Evolutionary conservation across 495 filamentous ascomycete genomes (phyloP).

Genomic region (Parmelia sp.): DNA sequence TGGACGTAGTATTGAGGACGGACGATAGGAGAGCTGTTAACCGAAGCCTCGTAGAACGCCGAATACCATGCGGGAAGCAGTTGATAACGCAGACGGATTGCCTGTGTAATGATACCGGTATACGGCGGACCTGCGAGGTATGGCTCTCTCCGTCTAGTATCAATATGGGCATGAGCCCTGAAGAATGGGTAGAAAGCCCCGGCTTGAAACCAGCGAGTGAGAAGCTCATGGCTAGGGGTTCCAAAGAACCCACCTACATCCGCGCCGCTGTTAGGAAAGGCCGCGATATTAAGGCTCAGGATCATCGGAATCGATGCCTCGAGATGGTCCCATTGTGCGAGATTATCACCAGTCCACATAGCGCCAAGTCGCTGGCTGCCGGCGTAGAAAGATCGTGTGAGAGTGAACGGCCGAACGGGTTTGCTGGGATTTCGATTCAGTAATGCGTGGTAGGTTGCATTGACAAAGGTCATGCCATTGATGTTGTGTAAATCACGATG

Average conservation of each 20-base stretch:
- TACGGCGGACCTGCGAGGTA: conserved; percentile 84
- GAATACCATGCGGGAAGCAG: conserved; percentile 95
- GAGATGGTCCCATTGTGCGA: conserved; percentile 87
- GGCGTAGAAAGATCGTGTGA: conserved; percentile 86
- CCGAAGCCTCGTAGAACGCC: conserved; percentile 84
- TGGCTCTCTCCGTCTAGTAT: conserved; percentile 87
- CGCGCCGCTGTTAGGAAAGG: conserved; percentile 89
- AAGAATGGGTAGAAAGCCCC: conserved; percentile 99
- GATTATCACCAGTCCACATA: conserved; percentile 99
- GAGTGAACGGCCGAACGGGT: conserved; percentile 73
- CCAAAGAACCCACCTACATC: conserved; percentile 98
- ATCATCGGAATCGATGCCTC: conserved; percentile 84
- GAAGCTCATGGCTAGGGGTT: conserved; percentile 83
- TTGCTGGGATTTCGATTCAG: conserved; percentile 75
- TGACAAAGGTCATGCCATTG: conserved; percentile 87
- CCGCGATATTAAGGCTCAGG: conserved; percentile 81
- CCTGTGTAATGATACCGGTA: conserved; percentile 75
- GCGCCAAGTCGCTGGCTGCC: conserved; percentile 84
- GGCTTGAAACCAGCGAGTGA: conserved; percentile 92
- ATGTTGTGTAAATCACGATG: conserved; percentile 95
- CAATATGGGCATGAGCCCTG: conserved; percentile 93
- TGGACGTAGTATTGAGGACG: conserved; percentile 88
- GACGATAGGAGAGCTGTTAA: conserved; percentile 78
- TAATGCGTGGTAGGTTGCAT: conserved; percentile 82
- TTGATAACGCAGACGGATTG: conserved; percentile 80